These are phyloP conservation scores for Mediolabrus comicus DNA, from an alignment of 108 stramenopile genomes.

Conservation along the genomic window DNA sequence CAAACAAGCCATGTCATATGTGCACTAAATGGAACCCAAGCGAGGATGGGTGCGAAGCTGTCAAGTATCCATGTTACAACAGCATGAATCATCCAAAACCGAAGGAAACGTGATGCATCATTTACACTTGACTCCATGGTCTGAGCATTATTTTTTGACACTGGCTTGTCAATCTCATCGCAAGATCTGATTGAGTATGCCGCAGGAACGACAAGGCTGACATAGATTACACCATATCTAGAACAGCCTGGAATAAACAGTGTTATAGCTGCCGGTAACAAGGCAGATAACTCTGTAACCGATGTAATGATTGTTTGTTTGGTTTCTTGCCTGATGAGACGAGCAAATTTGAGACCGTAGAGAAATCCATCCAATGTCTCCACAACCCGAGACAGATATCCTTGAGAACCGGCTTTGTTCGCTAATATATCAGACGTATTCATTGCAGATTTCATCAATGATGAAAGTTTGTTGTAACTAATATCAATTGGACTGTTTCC, in stretches of 20 bases:
- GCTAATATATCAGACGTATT: constrained; percentile 39
- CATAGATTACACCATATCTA: constrained; percentile 73
- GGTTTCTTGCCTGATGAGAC: constrained; percentile 50
- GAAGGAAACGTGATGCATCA: constrained; percentile 52
- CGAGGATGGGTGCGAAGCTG: constrained; percentile 53
- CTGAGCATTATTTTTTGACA: not conserved
- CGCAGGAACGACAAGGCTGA: constrained; percentile 63
- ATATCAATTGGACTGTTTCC: constrained; percentile 34
- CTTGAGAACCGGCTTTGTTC: constrained; percentile 14
- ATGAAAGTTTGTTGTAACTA: constrained; percentile 25
- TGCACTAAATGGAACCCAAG: constrained; percentile 81
- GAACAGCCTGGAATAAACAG: constrained; percentile 79
- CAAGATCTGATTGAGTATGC: constrained; percentile 51
- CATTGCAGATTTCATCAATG: constrained; percentile 29
- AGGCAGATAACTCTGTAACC: constrained; percentile 54
- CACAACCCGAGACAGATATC: not conserved
- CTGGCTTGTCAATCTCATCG: constrained; percentile 9
- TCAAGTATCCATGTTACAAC: constrained; percentile 42
- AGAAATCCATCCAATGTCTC: constrained; percentile 48
- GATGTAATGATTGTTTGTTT: constrained; percentile 57
- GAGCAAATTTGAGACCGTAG: constrained; percentile 48
- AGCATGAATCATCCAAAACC: constrained; percentile 78
- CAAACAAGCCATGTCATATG: constrained; percentile 66
- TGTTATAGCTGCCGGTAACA: constrained; percentile 72
- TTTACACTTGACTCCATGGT: constrained; percentile 19